These are phyloP conservation scores for Cystoisospora suis DNA, from an alignment of 169 alveolate species.

Conservation along the genomic window DNA sequence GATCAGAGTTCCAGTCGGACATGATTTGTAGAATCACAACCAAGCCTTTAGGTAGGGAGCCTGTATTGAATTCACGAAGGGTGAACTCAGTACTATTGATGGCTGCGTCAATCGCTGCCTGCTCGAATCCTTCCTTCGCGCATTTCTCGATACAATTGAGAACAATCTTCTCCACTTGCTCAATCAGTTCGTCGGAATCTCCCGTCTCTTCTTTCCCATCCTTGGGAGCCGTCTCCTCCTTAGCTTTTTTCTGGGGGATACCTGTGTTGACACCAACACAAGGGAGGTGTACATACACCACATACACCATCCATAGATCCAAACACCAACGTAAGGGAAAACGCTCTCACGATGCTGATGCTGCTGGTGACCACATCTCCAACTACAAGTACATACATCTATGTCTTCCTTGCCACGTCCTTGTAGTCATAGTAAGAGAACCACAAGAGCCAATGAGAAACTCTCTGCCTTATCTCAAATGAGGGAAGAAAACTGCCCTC, in stretches of 20 bases:
- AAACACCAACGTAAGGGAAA: too few relatives aligned
- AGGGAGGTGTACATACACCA: too few relatives aligned
- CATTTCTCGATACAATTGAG: constrained; percentile 6
- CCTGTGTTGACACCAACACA: background rate
- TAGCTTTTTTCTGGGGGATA: background rate
- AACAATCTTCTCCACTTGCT: constrained; percentile 25
- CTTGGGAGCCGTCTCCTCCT: too few relatives aligned
- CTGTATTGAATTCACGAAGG: constrained; percentile 58
- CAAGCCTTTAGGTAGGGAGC: constrained; percentile 58
- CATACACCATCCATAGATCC: too few relatives aligned
- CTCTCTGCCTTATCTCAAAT: too few relatives aligned
- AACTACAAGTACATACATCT: too few relatives aligned
- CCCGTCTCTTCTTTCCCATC: background rate
- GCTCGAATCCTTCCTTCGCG: constrained; percentile 32
- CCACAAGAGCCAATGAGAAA: too few relatives aligned
- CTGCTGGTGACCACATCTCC: too few relatives aligned
- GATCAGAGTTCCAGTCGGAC: constrained; percentile 31
- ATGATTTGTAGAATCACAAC: constrained; percentile 23
- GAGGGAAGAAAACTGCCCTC: too few relatives aligned
- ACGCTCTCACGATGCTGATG: too few relatives aligned
- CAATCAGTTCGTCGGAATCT: background rate
- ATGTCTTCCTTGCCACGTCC: too few relatives aligned
- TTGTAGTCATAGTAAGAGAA: too few relatives aligned
- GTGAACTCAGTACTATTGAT: constrained; percentile 42
- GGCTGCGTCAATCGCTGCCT: constrained; percentile 59